Base-by-base conservation (phyloP, 2,329 filamentous ascomycete genomes). In the Talaromyces pinophilus region DNA sequence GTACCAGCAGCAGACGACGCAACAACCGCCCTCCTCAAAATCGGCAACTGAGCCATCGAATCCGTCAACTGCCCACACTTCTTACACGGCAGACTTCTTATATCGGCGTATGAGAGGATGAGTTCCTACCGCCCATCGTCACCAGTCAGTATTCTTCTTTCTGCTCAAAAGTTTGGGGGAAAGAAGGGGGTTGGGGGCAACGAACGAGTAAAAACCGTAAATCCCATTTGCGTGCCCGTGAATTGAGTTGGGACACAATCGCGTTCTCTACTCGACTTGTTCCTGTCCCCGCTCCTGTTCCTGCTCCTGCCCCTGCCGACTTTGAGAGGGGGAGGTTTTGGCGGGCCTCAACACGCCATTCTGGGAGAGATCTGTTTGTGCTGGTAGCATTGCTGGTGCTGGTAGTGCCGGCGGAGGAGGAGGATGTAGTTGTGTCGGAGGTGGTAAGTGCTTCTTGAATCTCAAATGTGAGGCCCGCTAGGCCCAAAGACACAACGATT, bases 101-200 rank as follows among this genome's bases (percentile, higher is more conserved):
- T 72, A 64, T 79, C 74, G 13, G 75, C 69, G 68, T 81, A 82
- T 22, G 80, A 79, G 33, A 76, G 72, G 10, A 81, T 77, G 75
- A 80, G 80, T 61, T 80, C 77, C 80, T 82, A 30, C 30, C 3
- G 13, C 1, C 25, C 35, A 38, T 38, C 7, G n/a, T 19, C 2
- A 30, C 30, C 30, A 33, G 52, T 57, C 7, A 57, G 54, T 19
- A 57, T 15, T 19, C 1, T 33, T 22, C 38, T 33, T 28, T 61
- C 6, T 13, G 15, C 48, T 38, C 2, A 35, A 11, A 25, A 25
- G 25, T 25, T 25, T 2, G 25, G 25, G 25, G 25, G 4, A 25
- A 25, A 1, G 4, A 25, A 3, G 25, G n/a, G 4, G 13, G 19
- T 7, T 3, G 17, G 40, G 11, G 40, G 38, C 35, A 59, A 74